phyloP scores from a whole-genome alignment of 352 stramenopile genomes.

The Pythium rishiriense region DNA sequence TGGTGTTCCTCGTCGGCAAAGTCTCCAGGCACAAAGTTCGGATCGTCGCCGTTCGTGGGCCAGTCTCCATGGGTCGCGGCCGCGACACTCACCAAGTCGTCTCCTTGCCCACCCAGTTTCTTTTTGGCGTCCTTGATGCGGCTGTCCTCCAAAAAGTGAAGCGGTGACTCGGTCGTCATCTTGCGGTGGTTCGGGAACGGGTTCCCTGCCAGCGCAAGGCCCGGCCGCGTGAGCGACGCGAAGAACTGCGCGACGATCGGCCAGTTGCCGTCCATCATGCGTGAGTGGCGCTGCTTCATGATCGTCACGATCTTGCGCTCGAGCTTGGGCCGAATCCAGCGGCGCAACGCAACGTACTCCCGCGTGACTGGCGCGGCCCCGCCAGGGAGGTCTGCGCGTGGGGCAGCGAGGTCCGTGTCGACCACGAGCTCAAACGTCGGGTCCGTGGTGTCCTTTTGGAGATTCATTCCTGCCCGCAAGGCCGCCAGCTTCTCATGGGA shows the following conservation, averaged over 20 bases:
- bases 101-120: neutral
- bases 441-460: neutral
- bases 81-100: neutral
- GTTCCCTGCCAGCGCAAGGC: conserved; percentile 33
- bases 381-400: neutral
- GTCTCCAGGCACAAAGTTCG: neutral
- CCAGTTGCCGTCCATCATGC: conserved; percentile 41
- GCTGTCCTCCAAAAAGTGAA: conserved; percentile 49
- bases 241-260: conserved; percentile 31
- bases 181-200: conserved; percentile 39
- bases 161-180: conserved; percentile 27
- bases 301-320: conserved; percentile 45
- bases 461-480: conserved; percentile 22
- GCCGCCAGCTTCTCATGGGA: conserved; percentile 30
- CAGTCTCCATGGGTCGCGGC: neutral
- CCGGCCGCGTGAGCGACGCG: conserved; percentile 21
- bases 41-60: neutral
- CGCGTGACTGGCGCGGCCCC: conserved; percentile 33
- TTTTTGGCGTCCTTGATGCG: conserved; percentile 8
- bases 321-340: conserved; percentile 49
- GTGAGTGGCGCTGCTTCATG: conserved; percentile 44
- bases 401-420: neutral
- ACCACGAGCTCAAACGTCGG: conserved; percentile 10
- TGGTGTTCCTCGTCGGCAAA: conserved; percentile 11
- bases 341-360: conserved; percentile 44